phyloP scores from a whole-genome alignment of 139 green algal genomes.

The Micromonas pusilla region DNA sequence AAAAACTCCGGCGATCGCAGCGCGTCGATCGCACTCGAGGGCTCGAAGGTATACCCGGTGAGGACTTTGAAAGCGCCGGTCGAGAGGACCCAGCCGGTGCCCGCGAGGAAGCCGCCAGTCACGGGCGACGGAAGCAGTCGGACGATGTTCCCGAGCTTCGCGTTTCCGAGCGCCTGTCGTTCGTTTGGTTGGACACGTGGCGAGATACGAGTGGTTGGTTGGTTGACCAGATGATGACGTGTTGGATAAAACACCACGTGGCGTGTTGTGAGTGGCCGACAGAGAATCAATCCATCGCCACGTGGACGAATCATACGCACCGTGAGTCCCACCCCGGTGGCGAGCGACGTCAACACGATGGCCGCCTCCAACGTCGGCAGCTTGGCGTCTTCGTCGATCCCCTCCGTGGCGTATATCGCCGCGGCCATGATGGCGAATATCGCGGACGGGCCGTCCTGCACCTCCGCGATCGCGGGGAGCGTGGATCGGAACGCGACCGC shows the following conservation, averaged over 20 bases:
- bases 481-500: background rate
- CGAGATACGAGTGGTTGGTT: too few species aligned
- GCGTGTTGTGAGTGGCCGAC: too few species aligned
- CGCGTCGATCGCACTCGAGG: background rate
- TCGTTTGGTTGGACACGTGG: too few species aligned
- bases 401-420: background rate
- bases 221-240: too few species aligned
- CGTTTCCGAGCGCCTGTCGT: background rate
- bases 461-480: slow-evolving; percentile 6
- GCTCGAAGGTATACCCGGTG: background rate
- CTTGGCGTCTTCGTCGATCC: background rate
- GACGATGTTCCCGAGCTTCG: slow-evolving; percentile 3
- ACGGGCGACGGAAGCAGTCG: slow-evolving; percentile 16
- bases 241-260: too few species aligned
- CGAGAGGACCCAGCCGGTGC: slow-evolving; percentile 24
- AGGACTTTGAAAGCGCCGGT: slow-evolving; percentile 10
- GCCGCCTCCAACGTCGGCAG: slow-evolving; percentile 8
- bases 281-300: too few species aligned
- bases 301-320: too few species aligned
- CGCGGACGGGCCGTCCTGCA: slow-evolving; percentile 17
- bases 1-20: background rate
- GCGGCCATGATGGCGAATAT: slow-evolving; percentile 19
- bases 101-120: slow-evolving; percentile 24
- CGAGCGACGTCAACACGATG: background rate
- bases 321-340: background rate